phyloP scores from a whole-genome alignment of 179 eudicot genomes.

The Amaranthus tricolor region DNA sequence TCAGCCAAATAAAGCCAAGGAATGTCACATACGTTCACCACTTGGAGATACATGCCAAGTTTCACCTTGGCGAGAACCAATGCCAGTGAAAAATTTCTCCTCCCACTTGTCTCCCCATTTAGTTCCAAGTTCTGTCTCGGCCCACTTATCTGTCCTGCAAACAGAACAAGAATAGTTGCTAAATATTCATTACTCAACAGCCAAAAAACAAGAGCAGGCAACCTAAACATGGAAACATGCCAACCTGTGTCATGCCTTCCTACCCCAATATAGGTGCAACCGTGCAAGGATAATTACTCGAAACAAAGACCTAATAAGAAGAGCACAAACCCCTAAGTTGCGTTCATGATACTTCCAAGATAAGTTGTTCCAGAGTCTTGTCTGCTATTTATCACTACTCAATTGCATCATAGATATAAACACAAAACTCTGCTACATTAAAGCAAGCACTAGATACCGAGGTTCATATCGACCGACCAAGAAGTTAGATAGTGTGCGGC shows the following conservation, averaged over 20 bases:
- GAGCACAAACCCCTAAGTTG: not conserved
- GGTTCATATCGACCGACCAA: not conserved
- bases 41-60: conserved; percentile 90
- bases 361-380: not conserved
- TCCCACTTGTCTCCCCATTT: conserved; percentile 99
- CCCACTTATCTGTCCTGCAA: conserved; percentile 99
- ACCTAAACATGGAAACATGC: not conserved
- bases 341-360: not conserved
- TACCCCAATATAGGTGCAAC: not conserved
- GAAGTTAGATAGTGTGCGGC: not conserved
- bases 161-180: conserved; percentile 14
- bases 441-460: not conserved
- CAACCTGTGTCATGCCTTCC: not conserved
- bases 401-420: not conserved
- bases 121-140: conserved; percentile 93
- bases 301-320: not conserved
- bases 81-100: conserved; percentile 87
- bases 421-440: not conserved
- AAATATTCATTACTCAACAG: not conserved
- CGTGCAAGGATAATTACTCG: not conserved
- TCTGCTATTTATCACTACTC: not conserved
- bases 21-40: conserved; percentile 61
- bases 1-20: not conserved
- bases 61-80: conserved; percentile 98
- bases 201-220: not conserved